Conservation (phyloP, 768 basidiomycete species). For the Panaeolus cyanescens region DNA sequence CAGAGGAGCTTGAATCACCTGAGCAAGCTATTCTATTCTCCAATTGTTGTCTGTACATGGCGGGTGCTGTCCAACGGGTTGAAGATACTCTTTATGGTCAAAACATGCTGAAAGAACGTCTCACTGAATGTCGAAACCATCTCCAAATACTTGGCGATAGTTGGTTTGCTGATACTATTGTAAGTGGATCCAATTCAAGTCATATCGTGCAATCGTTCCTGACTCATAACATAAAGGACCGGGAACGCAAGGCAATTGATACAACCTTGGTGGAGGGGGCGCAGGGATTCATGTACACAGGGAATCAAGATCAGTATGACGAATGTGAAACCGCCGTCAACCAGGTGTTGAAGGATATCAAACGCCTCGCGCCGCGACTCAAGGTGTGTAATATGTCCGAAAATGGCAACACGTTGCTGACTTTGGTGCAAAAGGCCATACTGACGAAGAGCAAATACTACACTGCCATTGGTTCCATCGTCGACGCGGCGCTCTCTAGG, state of each 20-base stretch:
- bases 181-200: conserved; percentile 32
- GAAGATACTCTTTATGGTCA: conserved; percentile 27
- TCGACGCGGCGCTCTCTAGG: conserved; percentile 65
- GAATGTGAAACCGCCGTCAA: conserved; percentile 73
- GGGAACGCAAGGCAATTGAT: conserved; percentile 45
- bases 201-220: neutral
- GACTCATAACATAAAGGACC: conserved; percentile 39
- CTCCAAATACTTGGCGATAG: conserved; percentile 62
- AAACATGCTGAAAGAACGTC: conserved; percentile 40
- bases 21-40: conserved; percentile 72
- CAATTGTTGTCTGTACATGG: conserved; percentile 79
- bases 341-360: conserved; percentile 62
- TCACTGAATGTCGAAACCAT: conserved; percentile 51
- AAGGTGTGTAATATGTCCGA: conserved; percentile 52
- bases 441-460: conserved; percentile 76
- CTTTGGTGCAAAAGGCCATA: conserved; percentile 46
- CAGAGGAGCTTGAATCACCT: conserved; percentile 46
- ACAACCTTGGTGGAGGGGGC: conserved; percentile 52
- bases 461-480: conserved; percentile 66
- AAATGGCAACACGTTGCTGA: neutral
- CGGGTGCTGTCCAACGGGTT: conserved; percentile 49
- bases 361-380: conserved; percentile 61
- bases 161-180: conserved; percentile 73
- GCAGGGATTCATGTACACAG: conserved; percentile 68
- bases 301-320: conserved; percentile 73